These are phyloP conservation scores for Crithidia bombi DNA, from an alignment of 208 protist species.

Conservation along the genomic window DNA sequence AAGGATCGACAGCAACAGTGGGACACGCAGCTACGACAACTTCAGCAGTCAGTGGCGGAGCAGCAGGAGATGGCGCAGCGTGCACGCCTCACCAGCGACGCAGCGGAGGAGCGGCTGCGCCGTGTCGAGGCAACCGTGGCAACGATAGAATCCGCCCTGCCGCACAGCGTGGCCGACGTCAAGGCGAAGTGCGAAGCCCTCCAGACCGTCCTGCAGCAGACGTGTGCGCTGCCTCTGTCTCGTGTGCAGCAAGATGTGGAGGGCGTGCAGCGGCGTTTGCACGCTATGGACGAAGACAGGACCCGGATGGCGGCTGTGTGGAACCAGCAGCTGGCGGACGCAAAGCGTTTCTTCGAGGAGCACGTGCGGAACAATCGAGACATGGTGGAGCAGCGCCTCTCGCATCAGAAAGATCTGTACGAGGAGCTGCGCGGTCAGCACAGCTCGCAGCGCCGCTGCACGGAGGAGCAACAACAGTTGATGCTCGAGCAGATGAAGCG, in stretches of 20 bases:
- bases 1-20: slow-evolving; percentile 19
- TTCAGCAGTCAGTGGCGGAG: slow-evolving; percentile 29
- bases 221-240: slow-evolving; percentile 17
- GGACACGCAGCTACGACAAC: slow-evolving; percentile 20
- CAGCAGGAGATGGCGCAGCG: slow-evolving; percentile 28
- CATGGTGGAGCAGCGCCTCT: slow-evolving; percentile 39
- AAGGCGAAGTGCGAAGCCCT: slow-evolving; percentile 25
- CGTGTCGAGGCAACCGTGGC: slow-evolving; percentile 20
- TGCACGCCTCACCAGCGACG: slow-evolving; percentile 4
- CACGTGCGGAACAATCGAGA: slow-evolving; percentile 22
- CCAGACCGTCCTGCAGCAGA: slow-evolving; percentile 24
- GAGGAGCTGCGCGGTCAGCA: slow-evolving; percentile 26
- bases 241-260: slow-evolving; percentile 37
- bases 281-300: slow-evolving; percentile 26
- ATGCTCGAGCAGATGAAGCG: slow-evolving; percentile 11
- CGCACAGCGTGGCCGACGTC: slow-evolving; percentile 10
- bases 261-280: slow-evolving; percentile 19
- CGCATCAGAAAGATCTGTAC: slow-evolving; percentile 30
- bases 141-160: slow-evolving; percentile 23
- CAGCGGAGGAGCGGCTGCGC: slow-evolving; percentile 34
- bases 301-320: slow-evolving; percentile 19
- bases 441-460: slow-evolving; percentile 12
- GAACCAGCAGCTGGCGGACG: slow-evolving; percentile 32
- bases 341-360: slow-evolving; percentile 29
- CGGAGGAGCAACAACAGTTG: slow-evolving; percentile 31